phyloP scores from a whole-genome alignment of 73 alveolate species.

The Paramecium caudatum region DNA sequence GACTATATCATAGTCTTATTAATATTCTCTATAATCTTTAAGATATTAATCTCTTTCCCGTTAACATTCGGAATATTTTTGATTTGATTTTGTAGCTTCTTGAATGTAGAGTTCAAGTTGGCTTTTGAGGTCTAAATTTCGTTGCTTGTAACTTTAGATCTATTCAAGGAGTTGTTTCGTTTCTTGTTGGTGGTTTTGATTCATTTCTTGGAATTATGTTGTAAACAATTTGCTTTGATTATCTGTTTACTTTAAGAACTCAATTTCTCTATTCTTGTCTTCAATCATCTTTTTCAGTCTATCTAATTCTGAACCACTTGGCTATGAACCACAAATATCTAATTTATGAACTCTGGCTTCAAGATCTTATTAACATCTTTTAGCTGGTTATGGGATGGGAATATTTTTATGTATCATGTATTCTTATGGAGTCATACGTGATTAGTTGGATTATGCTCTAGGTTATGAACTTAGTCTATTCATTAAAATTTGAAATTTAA shows the following conservation, averaged over 20 bases:
- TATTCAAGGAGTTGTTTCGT: background rate
- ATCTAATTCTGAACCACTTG: background rate
- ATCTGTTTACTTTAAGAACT: background rate
- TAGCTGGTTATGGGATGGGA: conserved; percentile 5
- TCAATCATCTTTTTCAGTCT: background rate
- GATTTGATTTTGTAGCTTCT: conserved; percentile 13
- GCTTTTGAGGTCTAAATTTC: conserved; percentile 3
- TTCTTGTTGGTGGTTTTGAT: background rate
- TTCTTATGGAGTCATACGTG: conserved; percentile 28
- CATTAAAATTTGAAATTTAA: conserved; percentile 57
- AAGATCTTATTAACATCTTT: background rate
- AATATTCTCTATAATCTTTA: background rate
- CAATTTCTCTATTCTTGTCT: conserved; percentile 55
- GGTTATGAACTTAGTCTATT: conserved; percentile 51
- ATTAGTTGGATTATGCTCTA: background rate
- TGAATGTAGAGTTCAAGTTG: conserved; percentile 30
- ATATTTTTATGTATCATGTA: conserved; percentile 58
- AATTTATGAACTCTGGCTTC: background rate
- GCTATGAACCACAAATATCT: background rate
- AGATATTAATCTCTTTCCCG: conserved; percentile 42
- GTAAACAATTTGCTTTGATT: background rate
- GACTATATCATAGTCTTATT: conserved; percentile 18
- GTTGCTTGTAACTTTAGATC: background rate
- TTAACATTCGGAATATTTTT: conserved; percentile 20
- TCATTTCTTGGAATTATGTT: conserved; percentile 34